phyloP scores from a whole-genome alignment of 225 moss, liverwort and hornwort species.

The Polytrichum formosum region DNA sequence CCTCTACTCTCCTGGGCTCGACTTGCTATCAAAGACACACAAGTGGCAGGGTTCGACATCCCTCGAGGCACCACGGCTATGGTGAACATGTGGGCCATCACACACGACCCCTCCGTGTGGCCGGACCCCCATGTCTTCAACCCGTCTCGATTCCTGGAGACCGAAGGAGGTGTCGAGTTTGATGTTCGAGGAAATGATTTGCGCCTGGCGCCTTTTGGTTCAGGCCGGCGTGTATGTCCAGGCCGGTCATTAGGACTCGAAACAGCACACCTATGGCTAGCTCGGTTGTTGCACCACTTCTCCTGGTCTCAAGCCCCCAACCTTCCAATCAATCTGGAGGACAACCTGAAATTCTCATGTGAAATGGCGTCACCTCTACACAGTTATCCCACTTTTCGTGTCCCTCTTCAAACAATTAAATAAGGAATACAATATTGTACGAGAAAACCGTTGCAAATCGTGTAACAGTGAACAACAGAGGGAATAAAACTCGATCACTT shows the following conservation, averaged over 20 bases:
- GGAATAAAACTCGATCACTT: no score
- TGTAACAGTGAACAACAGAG: no score
- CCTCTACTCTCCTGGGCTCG: conserved; percentile 74
- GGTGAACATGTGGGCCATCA: conserved; percentile 87
- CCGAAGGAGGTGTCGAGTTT: conserved; percentile 6
- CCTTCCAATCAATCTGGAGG: conserved; percentile 24
- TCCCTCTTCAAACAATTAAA: not conserved
- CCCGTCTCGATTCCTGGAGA: conserved; percentile 35
- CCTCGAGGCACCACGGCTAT: conserved; percentile 60
- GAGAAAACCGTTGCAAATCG: no score
- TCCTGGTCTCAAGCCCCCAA: conserved; percentile 29
- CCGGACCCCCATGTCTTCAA: conserved; percentile 31
- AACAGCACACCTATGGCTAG: conserved; percentile 55
- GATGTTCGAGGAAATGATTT: conserved; percentile 64
- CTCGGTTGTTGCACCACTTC: conserved; percentile 50
- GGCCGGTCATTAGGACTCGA: conserved; percentile 50
- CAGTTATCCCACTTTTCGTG: conserved; percentile 23
- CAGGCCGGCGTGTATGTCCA: conserved; percentile 56
- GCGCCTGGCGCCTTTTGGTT: conserved; percentile 66
- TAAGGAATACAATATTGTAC: no score
- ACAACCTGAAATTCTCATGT: conserved; percentile 63
- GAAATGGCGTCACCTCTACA: conserved; percentile 58
- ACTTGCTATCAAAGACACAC: conserved; percentile 37
- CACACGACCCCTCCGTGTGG: conserved; percentile 40
- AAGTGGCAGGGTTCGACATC: conserved; percentile 41